Evolutionary conservation across 768 basidiomycete species (phyloP).

Genomic region (Amanita polypyramis): DNA sequence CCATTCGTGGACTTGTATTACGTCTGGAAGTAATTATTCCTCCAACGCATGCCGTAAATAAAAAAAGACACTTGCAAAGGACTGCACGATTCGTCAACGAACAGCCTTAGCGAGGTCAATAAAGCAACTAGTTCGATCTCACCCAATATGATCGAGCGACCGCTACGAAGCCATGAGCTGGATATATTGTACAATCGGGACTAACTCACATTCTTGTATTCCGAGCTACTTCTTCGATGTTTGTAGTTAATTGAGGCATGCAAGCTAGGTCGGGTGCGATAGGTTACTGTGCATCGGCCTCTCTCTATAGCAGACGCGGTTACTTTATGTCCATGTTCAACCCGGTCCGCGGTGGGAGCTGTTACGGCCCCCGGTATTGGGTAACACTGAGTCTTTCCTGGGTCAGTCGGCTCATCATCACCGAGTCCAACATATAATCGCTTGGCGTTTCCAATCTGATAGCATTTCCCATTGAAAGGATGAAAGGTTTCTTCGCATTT

Average conservation of each 20-base stretch:
- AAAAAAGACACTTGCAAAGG: neutral
- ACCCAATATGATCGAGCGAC: conserved; percentile 1
- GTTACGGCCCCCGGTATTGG: neutral
- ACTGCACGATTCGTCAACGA: neutral
- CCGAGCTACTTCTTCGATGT: neutral
- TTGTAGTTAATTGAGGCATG: neutral
- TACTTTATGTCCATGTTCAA: neutral
- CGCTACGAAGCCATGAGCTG: neutral
- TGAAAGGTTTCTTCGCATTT: too few relatives aligned
- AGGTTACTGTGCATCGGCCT: neutral
- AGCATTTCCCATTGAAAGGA: too few relatives aligned
- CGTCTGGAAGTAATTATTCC: conserved; percentile 6
- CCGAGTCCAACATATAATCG: too few relatives aligned
- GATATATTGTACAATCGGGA: neutral
- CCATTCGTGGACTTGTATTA: conserved; percentile 18
- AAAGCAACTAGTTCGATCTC: neutral
- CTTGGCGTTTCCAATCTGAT: too few relatives aligned
- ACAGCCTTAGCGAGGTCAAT: neutral
- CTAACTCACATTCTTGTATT: neutral
- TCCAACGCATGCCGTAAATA: neutral
- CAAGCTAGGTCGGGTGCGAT: neutral
- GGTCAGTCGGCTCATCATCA: too few relatives aligned
- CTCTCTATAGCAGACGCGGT: neutral
- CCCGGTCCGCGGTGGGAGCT: neutral
- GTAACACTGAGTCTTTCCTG: too few relatives aligned